Evolutionary conservation across 1,139 yeast genomes (phyloP), one percentile per base, ranked within the genome.

Genomic region (Candida anutae): DNA sequence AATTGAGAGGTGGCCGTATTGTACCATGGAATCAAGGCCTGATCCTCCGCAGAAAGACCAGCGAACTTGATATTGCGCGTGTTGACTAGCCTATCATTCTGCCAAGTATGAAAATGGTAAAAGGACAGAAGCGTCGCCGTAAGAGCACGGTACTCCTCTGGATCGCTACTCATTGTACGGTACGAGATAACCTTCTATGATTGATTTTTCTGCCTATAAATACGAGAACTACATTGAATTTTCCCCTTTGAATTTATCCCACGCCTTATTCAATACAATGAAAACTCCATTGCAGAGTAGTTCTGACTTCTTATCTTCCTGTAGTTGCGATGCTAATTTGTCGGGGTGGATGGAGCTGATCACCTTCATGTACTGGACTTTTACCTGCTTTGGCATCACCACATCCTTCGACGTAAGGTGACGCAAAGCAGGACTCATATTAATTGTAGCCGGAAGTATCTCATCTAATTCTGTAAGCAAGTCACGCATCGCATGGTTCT

Each of bases 321-420:
- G 60, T 16, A 43, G 39, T 27, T 42, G 46, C 13, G 41, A 37
- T 4, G 74, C 62, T 22, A 87, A 59, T 52, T 93, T 93, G 52
- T 93, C 98, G 0, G 98, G 98, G 48, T 93, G 99, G 5, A 93
- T 85, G 40, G 79, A 75, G 19, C 95, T 78, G 23, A 87, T 93
- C 1, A 95, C 97, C 52, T 85, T 90, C 88, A 93, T 73, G 53
- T 90, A 93, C 19, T 67, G 66, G 25, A 88, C 60, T 50, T 90
- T 88, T 24, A 88, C 97, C 48, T 82, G 87, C 43, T 85, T 87
- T n/a, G 94, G 88, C 40, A 88, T 60, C 42, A 90, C 90, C 34
- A 93, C 61, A 33, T 90, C 97, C 11, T 80, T 69, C 39, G 80
- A 53, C 1, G 77, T 53, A 15, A 60, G 34, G 15, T 30, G 33